Percentiles rank a stretch among this genome's conserved stretches.
Evolutionary conservation across 345 rosid species (phyloP).

Genomic region (Hibiscus syriacus): DNA sequence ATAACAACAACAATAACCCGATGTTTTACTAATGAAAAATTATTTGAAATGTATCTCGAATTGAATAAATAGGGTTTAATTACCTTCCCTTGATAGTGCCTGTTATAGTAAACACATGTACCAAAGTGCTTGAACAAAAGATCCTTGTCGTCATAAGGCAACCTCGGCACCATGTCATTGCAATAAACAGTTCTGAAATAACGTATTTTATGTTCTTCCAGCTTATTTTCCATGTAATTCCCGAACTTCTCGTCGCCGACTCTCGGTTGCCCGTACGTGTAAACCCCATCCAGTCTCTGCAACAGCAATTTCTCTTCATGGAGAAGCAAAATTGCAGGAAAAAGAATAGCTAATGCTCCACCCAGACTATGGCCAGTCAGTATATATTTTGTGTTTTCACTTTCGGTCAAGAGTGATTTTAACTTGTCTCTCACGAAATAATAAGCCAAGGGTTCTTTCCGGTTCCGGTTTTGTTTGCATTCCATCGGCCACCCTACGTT

Average conservation of each 20-base stretch:
- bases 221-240: slow-evolving; percentile 38
- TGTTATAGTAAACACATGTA: slow-evolving; percentile 43
- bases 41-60: too few relatives aligned
- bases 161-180: slow-evolving; percentile 60
- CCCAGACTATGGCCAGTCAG: slow-evolving; percentile 73
- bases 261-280: slow-evolving; percentile 75
- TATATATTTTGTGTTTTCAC: slow-evolving; percentile 31
- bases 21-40: too few relatives aligned
- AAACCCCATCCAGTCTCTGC: slow-evolving; percentile 49
- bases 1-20: background rate
- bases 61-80: background rate
- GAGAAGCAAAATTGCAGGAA: slow-evolving; percentile 37
- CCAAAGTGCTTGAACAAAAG: slow-evolving; percentile 80
- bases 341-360: slow-evolving; percentile 72
- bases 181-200: slow-evolving; percentile 64
- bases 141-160: slow-evolving; percentile 55
- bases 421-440: slow-evolving; percentile 46
- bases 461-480: slow-evolving; percentile 6
- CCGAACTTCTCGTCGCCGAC: slow-evolving; percentile 67
- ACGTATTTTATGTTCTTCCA: slow-evolving; percentile 22
- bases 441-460: slow-evolving; percentile 38
- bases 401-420: slow-evolving; percentile 22
- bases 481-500: slow-evolving; percentile 49
- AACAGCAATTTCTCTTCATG: slow-evolving; percentile 47
- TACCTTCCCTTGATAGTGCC: slow-evolving; percentile 38